These are phyloP conservation scores for Aspergillus kassunensis DNA, from an alignment of 495 filamentous ascomycete species.

Conservation along the genomic window DNA sequence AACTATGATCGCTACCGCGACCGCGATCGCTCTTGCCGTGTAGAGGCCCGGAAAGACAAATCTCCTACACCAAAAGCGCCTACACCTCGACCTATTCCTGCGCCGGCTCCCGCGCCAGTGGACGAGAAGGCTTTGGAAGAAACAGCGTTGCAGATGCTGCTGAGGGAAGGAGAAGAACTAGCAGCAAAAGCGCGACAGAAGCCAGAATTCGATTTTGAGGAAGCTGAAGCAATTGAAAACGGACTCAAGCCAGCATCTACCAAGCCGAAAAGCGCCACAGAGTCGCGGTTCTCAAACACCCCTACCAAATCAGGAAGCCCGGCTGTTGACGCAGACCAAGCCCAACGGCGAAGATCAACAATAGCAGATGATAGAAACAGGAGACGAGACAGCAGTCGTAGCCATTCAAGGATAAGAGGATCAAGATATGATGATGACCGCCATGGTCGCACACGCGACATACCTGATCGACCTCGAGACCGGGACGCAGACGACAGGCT, in stretches of 20 bases:
- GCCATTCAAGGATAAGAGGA: conserved; percentile 27
- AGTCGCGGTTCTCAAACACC: conserved; percentile 28
- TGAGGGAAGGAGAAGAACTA: conserved; percentile 58
- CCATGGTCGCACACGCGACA: conserved; percentile 31
- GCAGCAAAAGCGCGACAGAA: conserved; percentile 56
- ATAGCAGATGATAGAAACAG: conserved; percentile 28
- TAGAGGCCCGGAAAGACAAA: conserved; percentile 37
- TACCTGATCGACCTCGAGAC: conserved; percentile 33
- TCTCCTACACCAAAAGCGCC: conserved; percentile 38
- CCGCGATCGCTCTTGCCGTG: conserved; percentile 37
- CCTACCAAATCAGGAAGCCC: conserved; percentile 28
- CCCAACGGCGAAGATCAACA: conserved; percentile 26
- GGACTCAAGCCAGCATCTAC: conserved; percentile 34
- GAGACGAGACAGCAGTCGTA: conserved; percentile 32
- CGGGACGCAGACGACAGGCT: conserved; percentile 34
- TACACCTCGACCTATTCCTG: conserved; percentile 25
- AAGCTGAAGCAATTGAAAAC: conserved; percentile 47
- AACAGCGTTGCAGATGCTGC: conserved; percentile 49
- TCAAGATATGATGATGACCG: conserved; percentile 36
- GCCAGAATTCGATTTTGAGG: conserved; percentile 55
- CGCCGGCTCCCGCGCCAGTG: conserved; percentile 36
- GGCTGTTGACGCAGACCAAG: conserved; percentile 22
- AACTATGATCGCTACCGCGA: conserved; percentile 37
- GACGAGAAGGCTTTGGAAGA: conserved; percentile 58
- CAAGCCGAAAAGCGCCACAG: conserved; percentile 23